Base-by-base conservation (phyloP, 1,284 basidiomycete genomes). In the Rhodotorula sp. region DNA sequence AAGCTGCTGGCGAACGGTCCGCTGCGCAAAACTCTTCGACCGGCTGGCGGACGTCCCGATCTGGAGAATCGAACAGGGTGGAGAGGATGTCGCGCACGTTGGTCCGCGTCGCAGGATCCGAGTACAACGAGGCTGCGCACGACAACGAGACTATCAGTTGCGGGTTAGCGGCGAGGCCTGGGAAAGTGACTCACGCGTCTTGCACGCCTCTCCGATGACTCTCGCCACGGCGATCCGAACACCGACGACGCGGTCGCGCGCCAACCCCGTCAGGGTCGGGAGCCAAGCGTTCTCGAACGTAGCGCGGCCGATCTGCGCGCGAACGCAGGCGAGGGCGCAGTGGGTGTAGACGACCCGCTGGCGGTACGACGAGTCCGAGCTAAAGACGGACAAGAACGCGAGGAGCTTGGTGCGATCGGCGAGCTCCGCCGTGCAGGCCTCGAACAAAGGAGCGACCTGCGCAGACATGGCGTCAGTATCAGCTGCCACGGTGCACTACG, bases 221-320 rank as follows among this genome's bases (percentile, higher is more conserved):
- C 91, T 86, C 19, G 93, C 89, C 2, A 95, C 85, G 12, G 88
- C 89, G 69, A 97, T 92, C 56, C 93, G 87, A 60, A 98, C 93
- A 77, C 94, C 93, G 62, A 92, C 84, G 34, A 97, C 87, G n/a
- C 79, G 80, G 79, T 95, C 92, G 50, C 83, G 78, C 21, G 87
- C 86, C 60, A 97, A 84, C 60, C 66, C 79, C 47, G 83, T 81
- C 18, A 97, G 81, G 21, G 84, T 81, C 60, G 84, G 81, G 80
- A 92, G 86, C 72, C 90, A 86, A 58, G 84, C 81, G 67, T 86
- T 84, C 78, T 89, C 87, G 69, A 86, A 82, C 49, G 83, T 80
- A 26, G 76, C 78, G 69, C 77, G 79, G 60, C 19, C 71, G 28
- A 64, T 75, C 67, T 58, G 77, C 70, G 56, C 78, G 68, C 49